These are phyloP conservation scores for Microbotryomycetes sp. DNA, from an alignment of 1,284 basidiomycete genomes.

Conservation along the genomic window DNA sequence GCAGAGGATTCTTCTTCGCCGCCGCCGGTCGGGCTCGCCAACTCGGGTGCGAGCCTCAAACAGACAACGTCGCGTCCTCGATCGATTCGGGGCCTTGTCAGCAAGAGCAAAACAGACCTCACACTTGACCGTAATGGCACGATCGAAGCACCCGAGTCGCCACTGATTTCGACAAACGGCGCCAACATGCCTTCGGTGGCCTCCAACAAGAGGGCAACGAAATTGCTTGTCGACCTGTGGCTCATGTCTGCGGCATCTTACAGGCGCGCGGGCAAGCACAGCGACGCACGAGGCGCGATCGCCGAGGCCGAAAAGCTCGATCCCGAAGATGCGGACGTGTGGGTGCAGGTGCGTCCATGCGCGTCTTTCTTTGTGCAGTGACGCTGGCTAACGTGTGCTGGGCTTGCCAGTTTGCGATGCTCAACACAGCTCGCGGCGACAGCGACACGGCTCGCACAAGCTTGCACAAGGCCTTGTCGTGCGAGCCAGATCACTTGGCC, in stretches of 20 bases:
- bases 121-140: not conserved
- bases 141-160: not conserved
- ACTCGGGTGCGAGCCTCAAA: not conserved
- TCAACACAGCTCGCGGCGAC: slow-evolving; percentile 17
- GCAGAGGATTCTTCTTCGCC: not conserved
- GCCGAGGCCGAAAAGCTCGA: slow-evolving; percentile 90
- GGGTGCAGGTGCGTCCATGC: slow-evolving; percentile 67
- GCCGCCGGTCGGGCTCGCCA: not conserved
- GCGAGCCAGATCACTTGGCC: slow-evolving; percentile 57
- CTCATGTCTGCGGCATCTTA: slow-evolving; percentile 90
- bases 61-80: not conserved
- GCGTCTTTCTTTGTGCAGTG: not conserved
- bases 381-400: not conserved
- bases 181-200: not conserved
- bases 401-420: slow-evolving; percentile 3
- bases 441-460: not conserved
- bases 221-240: slow-evolving; percentile 81
- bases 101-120: not conserved
- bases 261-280: slow-evolving; percentile 75
- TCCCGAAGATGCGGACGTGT: slow-evolving; percentile 73
- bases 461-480: slow-evolving; percentile 24
- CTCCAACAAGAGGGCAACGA: slow-evolving; percentile 52
- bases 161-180: not conserved
- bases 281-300: slow-evolving; percentile 81
- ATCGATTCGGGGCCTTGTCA: not conserved